These are phyloP conservation scores for Chrysopogon serrulatus DNA, from an alignment of 176 grass and related monocot species.

Conservation along the genomic window DNA sequence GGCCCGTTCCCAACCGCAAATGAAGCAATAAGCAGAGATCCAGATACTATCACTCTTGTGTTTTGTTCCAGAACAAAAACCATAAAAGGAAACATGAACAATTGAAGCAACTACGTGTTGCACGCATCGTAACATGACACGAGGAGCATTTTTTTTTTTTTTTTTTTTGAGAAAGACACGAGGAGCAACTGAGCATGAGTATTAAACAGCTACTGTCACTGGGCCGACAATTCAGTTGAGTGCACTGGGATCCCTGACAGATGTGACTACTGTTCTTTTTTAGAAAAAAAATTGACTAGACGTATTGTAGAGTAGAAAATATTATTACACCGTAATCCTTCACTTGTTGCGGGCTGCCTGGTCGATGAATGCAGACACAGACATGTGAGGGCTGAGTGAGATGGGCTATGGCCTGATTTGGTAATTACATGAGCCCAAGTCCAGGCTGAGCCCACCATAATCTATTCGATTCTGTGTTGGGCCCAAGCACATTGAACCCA, in stretches of 20 bases:
- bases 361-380: neutral
- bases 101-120: neutral
- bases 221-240: neutral
- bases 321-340: neutral
- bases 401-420: neutral
- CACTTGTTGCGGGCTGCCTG: neutral
- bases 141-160: too few relatives aligned
- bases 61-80: neutral
- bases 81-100: neutral
- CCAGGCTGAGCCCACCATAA: neutral
- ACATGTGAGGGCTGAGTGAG: neutral
- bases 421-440: too few relatives aligned
- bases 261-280: neutral
- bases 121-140: neutral
- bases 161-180: too few relatives aligned
- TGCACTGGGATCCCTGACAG: neutral
- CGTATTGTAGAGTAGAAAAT: too few relatives aligned
- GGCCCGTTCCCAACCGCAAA: neutral
- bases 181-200: neutral
- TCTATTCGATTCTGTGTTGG: neutral
- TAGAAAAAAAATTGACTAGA: too few relatives aligned
- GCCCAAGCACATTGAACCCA: neutral
- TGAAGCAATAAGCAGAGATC: neutral
- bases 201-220: neutral
- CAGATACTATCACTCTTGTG: neutral